These are phyloP conservation scores for Solanum chacoense DNA, from an alignment of 305 asterid genomes.

Conservation along the genomic window DNA sequence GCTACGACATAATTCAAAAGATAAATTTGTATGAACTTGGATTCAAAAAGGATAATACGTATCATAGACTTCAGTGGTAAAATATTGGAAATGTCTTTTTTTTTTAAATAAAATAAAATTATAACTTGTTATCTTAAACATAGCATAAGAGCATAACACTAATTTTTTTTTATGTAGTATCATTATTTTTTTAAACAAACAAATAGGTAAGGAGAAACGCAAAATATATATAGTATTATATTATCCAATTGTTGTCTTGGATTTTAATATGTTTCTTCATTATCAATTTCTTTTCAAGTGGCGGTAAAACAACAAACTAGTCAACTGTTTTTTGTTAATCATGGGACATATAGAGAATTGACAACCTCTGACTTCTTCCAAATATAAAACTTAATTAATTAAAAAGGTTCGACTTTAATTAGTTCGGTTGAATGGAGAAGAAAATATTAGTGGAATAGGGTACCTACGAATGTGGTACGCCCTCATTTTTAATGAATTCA, in stretches of 20 bases:
- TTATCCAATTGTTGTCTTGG: background rate
- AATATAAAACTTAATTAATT: background rate
- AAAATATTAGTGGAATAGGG: background rate
- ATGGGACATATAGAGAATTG: background rate
- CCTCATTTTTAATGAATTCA: background rate
- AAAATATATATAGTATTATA: background rate
- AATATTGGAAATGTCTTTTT: background rate
- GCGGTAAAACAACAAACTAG: background rate
- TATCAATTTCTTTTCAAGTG: background rate
- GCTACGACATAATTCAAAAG: background rate
- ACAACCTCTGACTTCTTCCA: background rate
- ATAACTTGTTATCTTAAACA: background rate
- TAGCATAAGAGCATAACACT: background rate
- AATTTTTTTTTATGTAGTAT: background rate
- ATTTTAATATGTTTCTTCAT: background rate
- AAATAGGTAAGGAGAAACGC: background rate
- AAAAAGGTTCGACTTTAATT: background rate
- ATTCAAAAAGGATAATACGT: background rate
- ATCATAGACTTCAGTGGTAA: background rate
- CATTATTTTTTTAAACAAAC: background rate
- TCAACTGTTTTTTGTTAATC: background rate
- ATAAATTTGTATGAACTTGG: background rate
- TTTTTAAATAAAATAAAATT: background rate
- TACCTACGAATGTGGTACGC: background rate
- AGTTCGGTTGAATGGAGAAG: background rate